phyloP scores from a whole-genome alignment of 257 asterid species.

The Galeopsis tetrahit region DNA sequence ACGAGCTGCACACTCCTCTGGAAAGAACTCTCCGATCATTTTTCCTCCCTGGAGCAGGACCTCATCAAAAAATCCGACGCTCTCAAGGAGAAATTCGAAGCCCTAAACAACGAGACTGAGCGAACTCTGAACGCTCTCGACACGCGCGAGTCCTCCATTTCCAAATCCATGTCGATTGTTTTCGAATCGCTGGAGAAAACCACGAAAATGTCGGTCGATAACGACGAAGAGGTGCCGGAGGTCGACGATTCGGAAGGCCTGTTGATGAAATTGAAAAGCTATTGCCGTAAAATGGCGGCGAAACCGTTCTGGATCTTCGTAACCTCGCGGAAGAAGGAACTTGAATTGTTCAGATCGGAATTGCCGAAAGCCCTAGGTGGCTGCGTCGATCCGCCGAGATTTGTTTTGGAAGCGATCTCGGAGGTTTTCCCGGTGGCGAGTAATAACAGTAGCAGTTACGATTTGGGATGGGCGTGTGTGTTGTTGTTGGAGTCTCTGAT shows the following conservation, averaged over 20 bases:
- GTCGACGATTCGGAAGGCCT: slow-evolving; percentile 73
- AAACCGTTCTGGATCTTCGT: slow-evolving; percentile 76
- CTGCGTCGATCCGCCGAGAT: slow-evolving; percentile 94
- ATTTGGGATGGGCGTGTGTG: slow-evolving; percentile 99
- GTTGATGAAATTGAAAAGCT: slow-evolving; percentile 57
- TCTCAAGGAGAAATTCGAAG: slow-evolving; percentile 56
- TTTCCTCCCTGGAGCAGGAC: slow-evolving; percentile 84
- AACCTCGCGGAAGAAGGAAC: slow-evolving; percentile 73
- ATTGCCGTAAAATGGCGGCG: slow-evolving; percentile 69
- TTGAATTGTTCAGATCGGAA: slow-evolving; percentile 66
- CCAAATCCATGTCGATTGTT: slow-evolving; percentile 59
- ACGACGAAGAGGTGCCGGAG: slow-evolving; percentile 45
- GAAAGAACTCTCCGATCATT: slow-evolving; percentile 98
- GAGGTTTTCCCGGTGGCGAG: slow-evolving; percentile 83
- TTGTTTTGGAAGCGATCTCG: slow-evolving; percentile 88
- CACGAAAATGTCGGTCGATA: slow-evolving; percentile 42
- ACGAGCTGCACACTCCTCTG: slow-evolving; percentile 98
- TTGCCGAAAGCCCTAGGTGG: slow-evolving; percentile 66
- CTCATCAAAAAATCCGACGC: slow-evolving; percentile 71
- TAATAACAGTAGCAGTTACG: slow-evolving; percentile 39
- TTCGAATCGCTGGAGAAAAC: slow-evolving; percentile 48
- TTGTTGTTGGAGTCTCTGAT: slow-evolving; percentile 88
- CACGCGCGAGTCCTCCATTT: slow-evolving; percentile 74
- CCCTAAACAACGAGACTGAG: slow-evolving; percentile 59
- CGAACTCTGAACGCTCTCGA: slow-evolving; percentile 60